Conservation (phyloP, 192 early-diverging fungal genomes). For the Thoreauomyces humboldtii region DNA sequence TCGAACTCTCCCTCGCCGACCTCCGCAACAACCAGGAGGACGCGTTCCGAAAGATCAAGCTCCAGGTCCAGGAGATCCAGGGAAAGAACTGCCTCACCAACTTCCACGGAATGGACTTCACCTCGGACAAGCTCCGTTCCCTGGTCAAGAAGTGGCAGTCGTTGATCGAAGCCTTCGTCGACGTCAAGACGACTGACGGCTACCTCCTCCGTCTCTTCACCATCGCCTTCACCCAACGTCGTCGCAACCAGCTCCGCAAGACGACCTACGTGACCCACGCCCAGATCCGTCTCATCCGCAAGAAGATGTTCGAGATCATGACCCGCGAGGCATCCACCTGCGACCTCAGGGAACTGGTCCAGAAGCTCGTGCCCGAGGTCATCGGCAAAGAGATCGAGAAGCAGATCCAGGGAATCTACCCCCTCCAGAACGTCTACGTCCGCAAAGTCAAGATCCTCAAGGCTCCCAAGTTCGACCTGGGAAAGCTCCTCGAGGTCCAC, state of each 20-base stretch:
- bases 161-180: slow-evolving; percentile 94
- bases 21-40: slow-evolving; percentile 86
- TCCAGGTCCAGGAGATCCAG: slow-evolving; percentile 94
- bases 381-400: slow-evolving; percentile 98
- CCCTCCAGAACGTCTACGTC: slow-evolving; percentile 93
- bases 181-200: slow-evolving; percentile 99
- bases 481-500: slow-evolving; percentile 97
- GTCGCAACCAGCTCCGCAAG: slow-evolving; percentile 92
- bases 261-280: slow-evolving; percentile 96
- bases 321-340: slow-evolving; percentile 74
- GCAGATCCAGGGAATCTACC: slow-evolving; percentile 96
- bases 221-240: slow-evolving; percentile 95
- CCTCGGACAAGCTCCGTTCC: slow-evolving; percentile 99
- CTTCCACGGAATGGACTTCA: slow-evolving; percentile 99
- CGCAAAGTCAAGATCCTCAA: slow-evolving; percentile 99
- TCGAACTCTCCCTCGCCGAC: slow-evolving; percentile 96
- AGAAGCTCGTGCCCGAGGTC: slow-evolving; percentile 94
- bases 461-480: slow-evolving; percentile 92
- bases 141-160: slow-evolving; percentile 99
- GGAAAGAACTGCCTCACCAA: slow-evolving; percentile 99
- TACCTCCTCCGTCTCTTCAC: slow-evolving; percentile 97
- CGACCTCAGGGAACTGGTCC: slow-evolving; percentile 94
- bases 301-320: slow-evolving; percentile 99
- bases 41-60: slow-evolving; percentile 96
- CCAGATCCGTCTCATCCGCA: slow-evolving; percentile 97